Conservation (phyloP, 495 filamentous ascomycete species). For the Aspergillus avenaceus region DNA sequence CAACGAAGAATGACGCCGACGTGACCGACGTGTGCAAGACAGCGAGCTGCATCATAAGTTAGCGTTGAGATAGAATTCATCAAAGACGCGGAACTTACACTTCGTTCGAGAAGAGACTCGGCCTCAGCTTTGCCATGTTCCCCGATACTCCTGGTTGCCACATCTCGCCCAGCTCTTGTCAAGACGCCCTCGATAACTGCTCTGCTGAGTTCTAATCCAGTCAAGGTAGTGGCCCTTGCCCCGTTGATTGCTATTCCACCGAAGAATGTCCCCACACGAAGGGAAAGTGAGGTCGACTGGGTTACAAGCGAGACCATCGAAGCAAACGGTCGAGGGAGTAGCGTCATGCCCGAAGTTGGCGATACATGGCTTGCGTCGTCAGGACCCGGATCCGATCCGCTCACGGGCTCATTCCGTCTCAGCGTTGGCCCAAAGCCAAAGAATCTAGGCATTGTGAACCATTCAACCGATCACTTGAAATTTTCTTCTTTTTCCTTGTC, state of each 20-base stretch:
- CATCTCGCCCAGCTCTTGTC: slow-evolving; percentile 64
- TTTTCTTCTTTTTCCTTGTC: background rate
- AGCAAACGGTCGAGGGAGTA: slow-evolving; percentile 64
- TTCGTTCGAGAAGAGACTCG: slow-evolving; percentile 58
- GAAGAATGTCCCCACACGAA: slow-evolving; percentile 66
- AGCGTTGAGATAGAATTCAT: background rate
- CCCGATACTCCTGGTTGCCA: slow-evolving; percentile 49
- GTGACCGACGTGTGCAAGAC: slow-evolving; percentile 60
- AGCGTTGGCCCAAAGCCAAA: slow-evolving; percentile 10
- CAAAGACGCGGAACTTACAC: slow-evolving; percentile 29
- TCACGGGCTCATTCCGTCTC: slow-evolving; percentile 12
- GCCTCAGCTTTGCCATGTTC: slow-evolving; percentile 57
- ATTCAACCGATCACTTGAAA: slow-evolving; percentile 10
- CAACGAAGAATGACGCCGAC: slow-evolving; percentile 61
- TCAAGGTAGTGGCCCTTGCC: slow-evolving; percentile 64
- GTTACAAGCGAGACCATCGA: slow-evolving; percentile 66
- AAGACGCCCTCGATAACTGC: slow-evolving; percentile 64
- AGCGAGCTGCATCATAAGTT: slow-evolving; percentile 39
- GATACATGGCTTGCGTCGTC: slow-evolving; percentile 22
- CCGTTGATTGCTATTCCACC: slow-evolving; percentile 61
- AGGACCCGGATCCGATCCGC: slow-evolving; percentile 8
- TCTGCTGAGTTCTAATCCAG: slow-evolving; percentile 64
- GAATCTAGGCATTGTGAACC: slow-evolving; percentile 26
- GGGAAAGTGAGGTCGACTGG: slow-evolving; percentile 62
- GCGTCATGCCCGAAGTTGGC: slow-evolving; percentile 47